Evolutionary conservation across 805 yeast genomes (phyloP), one percentile per base, ranked within the genome.

Genomic region (Kluyveromyces siamensis): DNA sequence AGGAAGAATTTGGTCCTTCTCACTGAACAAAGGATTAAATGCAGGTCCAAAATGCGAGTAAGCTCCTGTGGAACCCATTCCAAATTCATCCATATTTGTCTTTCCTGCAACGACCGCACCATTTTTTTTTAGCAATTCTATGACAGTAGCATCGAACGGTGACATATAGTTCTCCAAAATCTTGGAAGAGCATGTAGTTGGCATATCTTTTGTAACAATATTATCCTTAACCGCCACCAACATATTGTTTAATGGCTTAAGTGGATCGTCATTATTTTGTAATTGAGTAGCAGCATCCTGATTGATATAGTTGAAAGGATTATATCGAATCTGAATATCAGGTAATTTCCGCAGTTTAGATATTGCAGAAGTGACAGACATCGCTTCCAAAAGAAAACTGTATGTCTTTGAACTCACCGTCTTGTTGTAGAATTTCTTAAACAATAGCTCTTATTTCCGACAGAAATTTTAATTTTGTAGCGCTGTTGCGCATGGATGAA

Each of bases 1-100:
- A 2, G 84, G 73, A 1, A 79, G 67, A 38, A 76, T 65, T 17
- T 65, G 64, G 4, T 33, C 39, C 7, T 54, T 54, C 16, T 57
- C 54, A 0, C 67, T 64, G 49, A 62, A 77, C 8, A 72, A 55
- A 1, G 84, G 82, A 56, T 86, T 85, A 2, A 69, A 49, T 0
- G 83, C 74, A 1, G 84, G 72, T 0, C 89, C 90, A 58, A 67
- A 78, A 45, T 58, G 55, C 0, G 84, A 75, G 55, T 78, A 72
- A 2, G 79, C 69, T 13, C 80, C 83, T 1, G 81, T 74, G 11
- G 87, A 81, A 10, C 99, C 99, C 99, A 93, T 93, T 2, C 96
- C 99, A 70, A 93, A 93, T 68, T 93, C 97, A 68, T 93, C 99
- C 78, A 93, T 72, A 57, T 91, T 93, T 2, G 95, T 76, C 64